Evolutionary conservation across 2,329 filamentous ascomycete species (phyloP).

Genomic region (Curvularia sp.): DNA sequence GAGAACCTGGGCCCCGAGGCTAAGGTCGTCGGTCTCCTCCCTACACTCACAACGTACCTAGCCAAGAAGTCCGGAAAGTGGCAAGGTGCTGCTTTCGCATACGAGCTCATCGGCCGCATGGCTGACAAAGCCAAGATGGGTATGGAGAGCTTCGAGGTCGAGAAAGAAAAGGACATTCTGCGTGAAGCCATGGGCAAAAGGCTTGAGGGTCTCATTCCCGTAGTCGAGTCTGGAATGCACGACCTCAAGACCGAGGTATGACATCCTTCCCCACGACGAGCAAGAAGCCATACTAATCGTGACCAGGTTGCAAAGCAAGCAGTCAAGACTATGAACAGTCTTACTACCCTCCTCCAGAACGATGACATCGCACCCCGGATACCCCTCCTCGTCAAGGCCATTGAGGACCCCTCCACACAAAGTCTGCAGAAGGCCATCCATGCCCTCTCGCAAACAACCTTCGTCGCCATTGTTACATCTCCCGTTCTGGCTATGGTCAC

Average conservation of each 20-base stretch:
- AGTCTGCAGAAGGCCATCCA: conserved; percentile 95
- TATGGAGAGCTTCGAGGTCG: conserved; percentile 82
- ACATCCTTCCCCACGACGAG: conserved; percentile 51
- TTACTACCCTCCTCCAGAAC: conserved; percentile 91
- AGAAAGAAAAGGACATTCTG: conserved; percentile 85
- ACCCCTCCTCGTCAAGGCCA: conserved; percentile 88
- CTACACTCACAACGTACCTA: conserved; percentile 77
- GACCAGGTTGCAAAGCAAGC: conserved; percentile 75
- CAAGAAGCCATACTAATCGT: conserved; percentile 20
- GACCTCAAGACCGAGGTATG: conserved; percentile 81
- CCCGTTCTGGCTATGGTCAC: conserved; percentile 94
- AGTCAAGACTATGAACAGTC: conserved; percentile 87
- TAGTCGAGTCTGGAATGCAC: conserved; percentile 94
- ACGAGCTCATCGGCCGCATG: conserved; percentile 86
- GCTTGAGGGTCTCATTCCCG: conserved; percentile 84
- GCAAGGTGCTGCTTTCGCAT: conserved; percentile 92
- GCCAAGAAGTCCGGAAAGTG: conserved; percentile 89
- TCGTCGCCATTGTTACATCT: conserved; percentile 93
- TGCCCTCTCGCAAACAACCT: conserved; percentile 96
- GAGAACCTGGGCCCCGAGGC: conserved; percentile 79
- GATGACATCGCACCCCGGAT: conserved; percentile 95
- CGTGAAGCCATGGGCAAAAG: conserved; percentile 89
- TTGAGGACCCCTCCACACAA: conserved; percentile 90
- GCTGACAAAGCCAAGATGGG: conserved; percentile 92
- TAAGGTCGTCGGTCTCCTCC: conserved; percentile 81